Base-by-base conservation (phyloP, 345 rosid genomes). In the Cardiospermum halicacabum region DNA sequence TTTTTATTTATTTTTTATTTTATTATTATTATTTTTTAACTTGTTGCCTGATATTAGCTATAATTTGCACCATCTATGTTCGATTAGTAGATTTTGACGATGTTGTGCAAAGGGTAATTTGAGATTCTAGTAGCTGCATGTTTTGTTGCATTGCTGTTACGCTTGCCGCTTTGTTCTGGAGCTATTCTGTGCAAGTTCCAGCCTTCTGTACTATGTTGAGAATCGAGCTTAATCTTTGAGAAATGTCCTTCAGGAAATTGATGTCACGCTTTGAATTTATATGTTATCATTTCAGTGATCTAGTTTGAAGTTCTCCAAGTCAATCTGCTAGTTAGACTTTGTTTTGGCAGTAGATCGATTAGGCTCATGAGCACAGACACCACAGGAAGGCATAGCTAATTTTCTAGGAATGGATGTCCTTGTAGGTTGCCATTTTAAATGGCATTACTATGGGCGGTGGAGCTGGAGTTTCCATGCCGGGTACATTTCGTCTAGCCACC, bases 371-470 rank as follows among this genome's bases (percentile, higher is more conserved):
- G n/a, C n/a, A n/a, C n/a, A n/a, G n/a, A 34, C 39, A 34, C 39
- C 10, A 1, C 10, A 34, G 39, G 39, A 34, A 34, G 39, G 39
- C 39, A 34, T 34, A 5, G 10, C 39, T 5, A 11, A 34, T 34
- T 3, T 34, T 34, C 10, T 11, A 0, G 8, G 10, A 34, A 34
- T 3, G 39, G 39, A 62, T 56, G 60, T 72, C 65, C 36, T 48
- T 76, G 43, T 65, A 88, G 94, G 94, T 90, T 74, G 96, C 97
- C 39, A 67, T 91, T 60, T 75, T 94, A 79, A 72, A 94, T 63
- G 99, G 97, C 64, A 80, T 84, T 71, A 91, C 96, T 31, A 91
- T 94, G 97, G 97, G 96, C 55, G 99, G 99, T 55, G 96, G 99
- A 30, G 83, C 89, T 60, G 96, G 97, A 79, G 81, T 94, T 77